Evolutionary conservation across 208 protist species (phyloP).

Genomic region (Wallacemonas sp.): DNA sequence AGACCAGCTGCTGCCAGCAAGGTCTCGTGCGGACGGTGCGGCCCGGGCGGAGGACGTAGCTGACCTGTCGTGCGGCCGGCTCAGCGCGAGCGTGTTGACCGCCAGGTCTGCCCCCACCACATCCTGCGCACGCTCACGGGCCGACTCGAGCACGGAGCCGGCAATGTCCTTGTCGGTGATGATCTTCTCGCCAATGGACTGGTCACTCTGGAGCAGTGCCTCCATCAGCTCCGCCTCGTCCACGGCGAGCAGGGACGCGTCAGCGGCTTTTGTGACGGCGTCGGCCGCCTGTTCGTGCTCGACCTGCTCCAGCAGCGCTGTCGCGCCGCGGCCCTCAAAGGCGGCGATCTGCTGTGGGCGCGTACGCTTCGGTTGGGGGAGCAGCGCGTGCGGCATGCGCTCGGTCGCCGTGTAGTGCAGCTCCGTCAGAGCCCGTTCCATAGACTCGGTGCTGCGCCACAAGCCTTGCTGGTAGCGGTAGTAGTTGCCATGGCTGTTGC

Average conservation of each 20-base stretch:
- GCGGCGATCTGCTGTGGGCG: constrained; percentile 31
- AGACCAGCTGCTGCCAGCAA: constrained; percentile 43
- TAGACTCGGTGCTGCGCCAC: constrained; percentile 65
- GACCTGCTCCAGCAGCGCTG: constrained; percentile 44
- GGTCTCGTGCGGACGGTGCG: constrained; percentile 40
- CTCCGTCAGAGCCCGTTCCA: constrained; percentile 67
- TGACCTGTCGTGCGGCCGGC: constrained; percentile 3
- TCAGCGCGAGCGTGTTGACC: constrained; percentile 25
- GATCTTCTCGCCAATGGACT: constrained; percentile 54
- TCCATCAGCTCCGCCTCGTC: constrained; percentile 18
- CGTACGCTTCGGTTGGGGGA: constrained; percentile 36
- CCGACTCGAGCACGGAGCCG: constrained; percentile 62
- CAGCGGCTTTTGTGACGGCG: neutral
- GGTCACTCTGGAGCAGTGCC: constrained; percentile 22
- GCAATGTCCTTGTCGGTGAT: constrained; percentile 47
- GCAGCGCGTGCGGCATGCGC: constrained; percentile 53
- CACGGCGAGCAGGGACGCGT: neutral
- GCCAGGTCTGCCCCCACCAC: constrained; percentile 48
- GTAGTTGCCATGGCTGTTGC: constrained; percentile 74
- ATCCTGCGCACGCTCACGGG: constrained; percentile 35
- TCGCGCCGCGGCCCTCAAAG: constrained; percentile 51
- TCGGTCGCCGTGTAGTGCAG: constrained; percentile 66
- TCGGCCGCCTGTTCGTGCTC: constrained; percentile 1
- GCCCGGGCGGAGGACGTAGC: neutral
- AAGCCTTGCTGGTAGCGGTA: constrained; percentile 84